Base-by-base conservation (phyloP, 306 rosid genomes). In the Fragaria vesca region DNA sequence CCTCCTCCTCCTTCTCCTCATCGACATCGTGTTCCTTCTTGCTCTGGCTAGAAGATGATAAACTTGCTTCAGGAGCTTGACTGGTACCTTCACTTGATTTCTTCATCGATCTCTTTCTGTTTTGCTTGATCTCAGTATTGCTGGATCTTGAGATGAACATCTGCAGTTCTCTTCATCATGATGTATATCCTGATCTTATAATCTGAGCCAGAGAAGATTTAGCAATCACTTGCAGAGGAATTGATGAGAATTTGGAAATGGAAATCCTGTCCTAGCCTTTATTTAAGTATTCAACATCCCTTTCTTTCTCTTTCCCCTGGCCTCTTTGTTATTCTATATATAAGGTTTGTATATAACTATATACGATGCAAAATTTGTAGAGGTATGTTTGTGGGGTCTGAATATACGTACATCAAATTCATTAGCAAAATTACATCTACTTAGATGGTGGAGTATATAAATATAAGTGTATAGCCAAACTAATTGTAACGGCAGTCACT, bases 21-120 rank as follows among this genome's bases (percentile, higher is more conserved):
- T 71, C 68, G 0, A 28, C 81, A 26, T 74, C 68, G 20, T 26
- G 65, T 30, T 57, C 80, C 4, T 67, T 57, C 36, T 69, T 47
- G 46, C 77, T 47, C 48, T 38, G 21, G 47, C 24, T 67, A n/a
- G 76, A 55, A 74, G 78, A 65, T 18, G 36, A 65, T 32, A 36
- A 17, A 69, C 75, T 63, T 58, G 82, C 38, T 76, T 68, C 47
- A 43, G 78, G 81, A 52, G 55, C 66, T 67, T 77, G 68, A 43
- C 21, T 30, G 12, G 55, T 38, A 55, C 68, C 36, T 69, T 78
- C 82, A 73, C 80, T 83, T 36, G 52, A 55, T 55, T 48, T 69
- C 52, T 38, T 38, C 67, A 75, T 81, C 34, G 61, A 73, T 62
- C 78, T 69, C 52, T 55, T 73, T 54, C 36, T 52, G 45, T 28